Percentiles rank a stretch among this genome's conserved stretches.
These are phyloP conservation scores for Candida montana DNA, from an alignment of 805 yeast genomes.

Conservation along the genomic window DNA sequence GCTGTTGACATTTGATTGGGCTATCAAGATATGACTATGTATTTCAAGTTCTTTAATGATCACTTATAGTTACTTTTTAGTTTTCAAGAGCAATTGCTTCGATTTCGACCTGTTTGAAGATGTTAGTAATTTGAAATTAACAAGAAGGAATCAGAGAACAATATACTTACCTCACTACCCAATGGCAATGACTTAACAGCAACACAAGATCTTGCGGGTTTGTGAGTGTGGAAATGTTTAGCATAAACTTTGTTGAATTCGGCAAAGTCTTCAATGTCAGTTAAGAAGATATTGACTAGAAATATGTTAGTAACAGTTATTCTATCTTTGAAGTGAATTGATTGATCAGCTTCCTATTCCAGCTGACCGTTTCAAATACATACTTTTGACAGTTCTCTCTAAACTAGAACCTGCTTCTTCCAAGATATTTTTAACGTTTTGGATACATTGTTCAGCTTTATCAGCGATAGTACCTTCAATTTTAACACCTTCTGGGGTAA, in stretches of 20 bases:
- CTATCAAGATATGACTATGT: too few relatives aligned
- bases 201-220: conserved; percentile 97
- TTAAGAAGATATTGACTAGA: conserved; percentile 66
- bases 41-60: too few relatives aligned
- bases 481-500: conserved; percentile 75
- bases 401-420: conserved; percentile 82
- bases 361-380: conserved; percentile 8
- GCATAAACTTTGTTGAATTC: conserved; percentile 83
- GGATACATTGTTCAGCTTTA: conserved; percentile 69
- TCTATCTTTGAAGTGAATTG: background rate
- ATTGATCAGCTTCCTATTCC: too few relatives aligned
- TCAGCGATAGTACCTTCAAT: conserved; percentile 72
- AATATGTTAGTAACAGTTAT: conserved; percentile 10
- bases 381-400: conserved; percentile 77
- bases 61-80: too few relatives aligned
- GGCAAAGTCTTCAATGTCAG: conserved; percentile 84
- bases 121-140: conserved; percentile 2
- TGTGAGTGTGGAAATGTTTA: conserved; percentile 66
- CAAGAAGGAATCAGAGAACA: too few relatives aligned
- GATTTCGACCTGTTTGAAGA: conserved; percentile 53
- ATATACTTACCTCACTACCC: conserved; percentile 51
- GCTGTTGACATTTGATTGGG: too few relatives aligned
- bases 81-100: conserved; percentile 87
- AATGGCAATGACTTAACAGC: conserved; percentile 91
- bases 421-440: conserved; percentile 65